Percentiles rank a stretch among this genome's conserved stretches.
Evolutionary conservation across 371 early-diverging fungal genomes (phyloP).

Genomic region (Sporodiniella umbellata): DNA sequence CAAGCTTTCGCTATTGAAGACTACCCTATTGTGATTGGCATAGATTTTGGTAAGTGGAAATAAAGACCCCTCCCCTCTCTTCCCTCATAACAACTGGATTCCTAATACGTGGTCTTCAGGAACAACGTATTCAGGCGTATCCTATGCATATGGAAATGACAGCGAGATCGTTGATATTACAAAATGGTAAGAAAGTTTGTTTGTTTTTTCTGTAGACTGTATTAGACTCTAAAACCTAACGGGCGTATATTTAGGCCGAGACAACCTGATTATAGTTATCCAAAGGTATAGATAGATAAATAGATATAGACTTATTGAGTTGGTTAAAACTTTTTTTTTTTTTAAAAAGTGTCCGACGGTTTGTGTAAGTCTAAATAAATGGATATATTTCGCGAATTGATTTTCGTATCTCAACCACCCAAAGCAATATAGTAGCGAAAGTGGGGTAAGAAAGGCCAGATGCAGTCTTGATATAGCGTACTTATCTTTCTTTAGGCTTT

Average conservation of each 20-base stretch:
- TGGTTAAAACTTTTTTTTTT: too few species aligned
- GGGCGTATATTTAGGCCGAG: constrained; percentile 30
- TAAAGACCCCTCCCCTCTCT: too few species aligned
- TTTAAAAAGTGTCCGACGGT: constrained; percentile 34
- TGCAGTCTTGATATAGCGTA: neutral
- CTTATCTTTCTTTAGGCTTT: constrained; percentile 19
- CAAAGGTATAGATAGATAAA: constrained; percentile 31
- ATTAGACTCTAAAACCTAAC: too few species aligned
- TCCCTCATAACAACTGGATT: too few species aligned
- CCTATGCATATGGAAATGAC: constrained; percentile 46
- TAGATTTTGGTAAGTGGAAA: constrained; percentile 47
- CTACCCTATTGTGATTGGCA: constrained; percentile 57
- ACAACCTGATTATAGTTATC: constrained; percentile 36
- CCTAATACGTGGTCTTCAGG: too few species aligned
- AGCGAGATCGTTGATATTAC: constrained; percentile 31
- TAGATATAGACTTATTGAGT: too few species aligned
- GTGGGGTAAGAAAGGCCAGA: constrained; percentile 15
- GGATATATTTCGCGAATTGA: neutral
- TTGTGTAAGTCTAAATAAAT: constrained; percentile 29
- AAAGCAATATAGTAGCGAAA: constrained; percentile 29
- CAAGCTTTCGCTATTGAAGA: constrained; percentile 25
- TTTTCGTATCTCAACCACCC: neutral
- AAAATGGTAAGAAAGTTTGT: constrained; percentile 22
- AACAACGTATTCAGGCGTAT: constrained; percentile 60
- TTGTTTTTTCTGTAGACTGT: neutral